Conservation (phyloP, 768 basidiomycete species). For the Nidularia pulvinata region DNA sequence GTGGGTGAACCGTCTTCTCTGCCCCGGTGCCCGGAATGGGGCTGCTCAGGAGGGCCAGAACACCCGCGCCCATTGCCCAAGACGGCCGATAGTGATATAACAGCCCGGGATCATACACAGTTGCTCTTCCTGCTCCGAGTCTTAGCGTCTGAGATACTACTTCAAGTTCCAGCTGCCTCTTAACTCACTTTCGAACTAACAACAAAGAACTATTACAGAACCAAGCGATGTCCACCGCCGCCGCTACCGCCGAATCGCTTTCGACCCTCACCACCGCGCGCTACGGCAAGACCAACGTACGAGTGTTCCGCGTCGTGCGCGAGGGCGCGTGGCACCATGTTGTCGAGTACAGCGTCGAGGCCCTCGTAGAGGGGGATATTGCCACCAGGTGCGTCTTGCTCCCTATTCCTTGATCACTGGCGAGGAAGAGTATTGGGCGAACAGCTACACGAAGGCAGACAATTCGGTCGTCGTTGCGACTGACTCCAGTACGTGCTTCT, state of each 20-base stretch:
- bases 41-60: too few relatives aligned
- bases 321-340: slow-evolving; percentile 66
- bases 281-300: slow-evolving; percentile 89
- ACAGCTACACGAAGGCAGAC: slow-evolving; percentile 81
- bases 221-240: slow-evolving; percentile 2
- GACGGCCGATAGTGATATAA: too few relatives aligned
- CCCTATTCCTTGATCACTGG: not conserved
- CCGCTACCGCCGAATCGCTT: not conserved
- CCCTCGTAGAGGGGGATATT: slow-evolving; percentile 83
- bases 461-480: slow-evolving; percentile 90
- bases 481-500: slow-evolving; percentile 70
- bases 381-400: slow-evolving; percentile 55
- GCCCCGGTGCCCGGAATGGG: too few relatives aligned
- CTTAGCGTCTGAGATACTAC: too few relatives aligned
- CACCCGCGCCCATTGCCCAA: too few relatives aligned
- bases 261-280: slow-evolving; percentile 45
- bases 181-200: too few relatives aligned
- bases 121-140: too few relatives aligned
- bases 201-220: not conserved
- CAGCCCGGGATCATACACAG: too few relatives aligned
- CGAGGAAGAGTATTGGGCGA: not conserved
- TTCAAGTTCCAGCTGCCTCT: too few relatives aligned
- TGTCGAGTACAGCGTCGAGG: slow-evolving; percentile 83
- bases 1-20: too few relatives aligned
- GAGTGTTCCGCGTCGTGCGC: slow-evolving; percentile 85